Evolutionary conservation across 1,284 basidiomycete species (phyloP).

Genomic region (Tetrapyrgos nigripes): DNA sequence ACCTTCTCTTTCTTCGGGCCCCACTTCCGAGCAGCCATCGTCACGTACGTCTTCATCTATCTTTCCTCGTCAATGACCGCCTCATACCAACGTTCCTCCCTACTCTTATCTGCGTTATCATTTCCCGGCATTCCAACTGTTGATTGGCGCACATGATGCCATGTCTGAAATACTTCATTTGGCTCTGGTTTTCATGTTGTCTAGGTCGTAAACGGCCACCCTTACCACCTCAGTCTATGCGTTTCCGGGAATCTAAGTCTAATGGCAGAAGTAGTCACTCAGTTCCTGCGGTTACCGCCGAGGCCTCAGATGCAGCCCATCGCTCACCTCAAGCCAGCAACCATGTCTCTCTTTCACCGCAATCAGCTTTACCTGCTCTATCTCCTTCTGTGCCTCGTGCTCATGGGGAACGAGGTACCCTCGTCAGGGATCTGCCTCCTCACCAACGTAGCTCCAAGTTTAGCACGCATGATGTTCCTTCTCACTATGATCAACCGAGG

Average conservation of each 20-base stretch:
- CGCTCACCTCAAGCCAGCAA: neutral
- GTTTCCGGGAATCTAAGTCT: constrained; percentile 31
- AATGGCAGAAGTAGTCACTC: neutral
- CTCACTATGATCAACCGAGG: neutral
- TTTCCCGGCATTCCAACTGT: neutral
- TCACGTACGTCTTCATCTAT: constrained; percentile 4
- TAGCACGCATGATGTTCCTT: neutral
- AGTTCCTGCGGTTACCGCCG: neutral
- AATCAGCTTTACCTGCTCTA: neutral
- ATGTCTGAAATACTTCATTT: too few relatives aligned
- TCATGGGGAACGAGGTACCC: neutral
- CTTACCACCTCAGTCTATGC: constrained; percentile 37
- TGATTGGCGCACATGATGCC: constrained; percentile 1
- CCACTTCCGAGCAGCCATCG: neutral
- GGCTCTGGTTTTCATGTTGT: neutral
- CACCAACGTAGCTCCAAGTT: constrained; percentile 6
- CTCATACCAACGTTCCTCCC: constrained; percentile 1
- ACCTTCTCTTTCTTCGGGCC: neutral
- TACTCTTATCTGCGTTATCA: neutral
- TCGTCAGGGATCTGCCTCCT: constrained; percentile 6
- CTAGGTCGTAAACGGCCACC: constrained; percentile 37
- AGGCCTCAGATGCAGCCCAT: neutral
- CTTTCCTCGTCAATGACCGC: neutral
- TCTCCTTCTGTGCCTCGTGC: too few relatives aligned
- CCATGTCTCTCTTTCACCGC: neutral